Evolutionary conservation across 2,329 filamentous ascomycete genomes (phyloP), one percentile per base, ranked within the genome.

Genomic region (Magnaporthales sp.): DNA sequence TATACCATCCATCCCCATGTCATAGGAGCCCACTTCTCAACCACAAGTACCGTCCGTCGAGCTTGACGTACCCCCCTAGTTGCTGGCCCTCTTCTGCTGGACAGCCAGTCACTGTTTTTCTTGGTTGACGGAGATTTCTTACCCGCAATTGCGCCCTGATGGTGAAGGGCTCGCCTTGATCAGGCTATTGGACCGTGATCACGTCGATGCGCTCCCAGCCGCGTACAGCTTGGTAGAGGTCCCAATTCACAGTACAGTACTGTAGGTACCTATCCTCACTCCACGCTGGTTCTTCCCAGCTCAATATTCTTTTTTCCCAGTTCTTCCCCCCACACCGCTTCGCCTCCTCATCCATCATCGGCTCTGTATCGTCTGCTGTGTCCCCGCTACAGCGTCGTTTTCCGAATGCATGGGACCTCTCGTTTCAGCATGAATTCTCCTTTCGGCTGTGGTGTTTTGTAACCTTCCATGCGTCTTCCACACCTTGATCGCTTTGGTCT

Each of bases 381-480:
- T n/a, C 30, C 62, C 62, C 24, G 30, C 62, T 31, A 31, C 22
- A 63, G 30, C 30, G 29, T 31, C 30, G 22, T 38, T 30, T 38
- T 63, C 31, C 11, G 24, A 38, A 46, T 74, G 77, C 77, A 79
- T 79, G 76, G 77, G 75, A 77, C 74, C 74, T 73, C 73, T 75
- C 74, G 79, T 81, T 81, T 81, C 80, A 81, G 72, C 74, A 77
- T 77, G 73, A 74, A 71, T 73, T 75, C 73, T 77, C 74, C 75
- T 73, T 77, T 74, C 70, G 73, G 75, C 69, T 73, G 70, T 73
- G 69, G 71, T 73, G 74, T 78, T 78, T 77, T 75, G 74, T 73
- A 74, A 76, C 70, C 73, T 77, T 77, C 76, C 73, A 77, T 77
- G 75, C 75, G 70, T 77, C 76, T 77, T 78, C 74, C 72, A 75